Base-by-base conservation (phyloP, 352 stramenopile species). In the Phytophthora meadii region DNA sequence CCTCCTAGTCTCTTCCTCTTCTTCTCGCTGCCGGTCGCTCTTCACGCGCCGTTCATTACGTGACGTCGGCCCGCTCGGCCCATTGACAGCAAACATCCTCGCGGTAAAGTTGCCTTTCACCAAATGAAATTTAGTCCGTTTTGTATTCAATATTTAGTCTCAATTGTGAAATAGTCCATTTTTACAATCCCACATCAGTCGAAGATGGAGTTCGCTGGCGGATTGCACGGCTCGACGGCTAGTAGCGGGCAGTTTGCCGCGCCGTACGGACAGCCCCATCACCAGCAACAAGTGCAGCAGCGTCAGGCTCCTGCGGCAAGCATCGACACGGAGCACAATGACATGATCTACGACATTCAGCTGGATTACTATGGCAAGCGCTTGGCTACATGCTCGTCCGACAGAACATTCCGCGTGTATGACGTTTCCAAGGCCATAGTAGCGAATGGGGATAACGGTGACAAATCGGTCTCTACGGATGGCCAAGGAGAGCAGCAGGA, bases 271-370 rank as follows among this genome's bases (percentile, higher is more conserved):
- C 64, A 67, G 10, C 42, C 36, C 19, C 57, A 72, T 5, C 40
- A 65, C 15, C 67, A 74, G 22, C 65, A 76, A 12, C 49, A 58
- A 49, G 24, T 24, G 19, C 47, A 57, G 40, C 51, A 51, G 44
- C 81, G 77, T 8, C 65, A 82, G n/a, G 48, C 68, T 24, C 81
- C 86, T 6, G 54, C 84, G 47, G 63, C 71, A 27, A 92, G 82
- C 50, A 88, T 96, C 42, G 86, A 95, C 68, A 96, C 87, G 53
- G 86, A 95, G 62, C 88, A 96, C 68, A 92, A 90, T 36, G 88
- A 94, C 71, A 93, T 93, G 83, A 89, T 96, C 58, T 89, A 93
- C 67, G 88, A 96, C 72, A 93, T 95, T 32, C 87, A 96, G 70
- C 76, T 96, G 58, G 87, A 96, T 58, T 96, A 95, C 63, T 94